Evolutionary conservation across 495 filamentous ascomycete genomes (phyloP).

Genomic region (Evernia prunastri): DNA sequence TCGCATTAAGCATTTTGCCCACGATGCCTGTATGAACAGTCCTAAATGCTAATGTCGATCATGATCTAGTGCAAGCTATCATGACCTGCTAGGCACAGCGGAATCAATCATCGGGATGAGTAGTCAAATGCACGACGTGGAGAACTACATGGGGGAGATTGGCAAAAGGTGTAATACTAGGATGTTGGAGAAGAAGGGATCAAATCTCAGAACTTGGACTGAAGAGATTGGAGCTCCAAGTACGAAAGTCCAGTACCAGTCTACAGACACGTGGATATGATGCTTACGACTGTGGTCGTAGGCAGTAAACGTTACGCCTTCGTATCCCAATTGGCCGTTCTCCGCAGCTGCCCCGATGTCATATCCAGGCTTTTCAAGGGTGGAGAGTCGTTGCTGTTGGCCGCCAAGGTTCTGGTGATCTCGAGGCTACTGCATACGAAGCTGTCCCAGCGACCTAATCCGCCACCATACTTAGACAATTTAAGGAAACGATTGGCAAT

Average conservation of each 20-base stretch:
- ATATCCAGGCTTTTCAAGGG: constrained; percentile 52
- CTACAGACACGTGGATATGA: not conserved
- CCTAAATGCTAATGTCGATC: constrained; percentile 10
- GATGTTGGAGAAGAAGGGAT: constrained; percentile 59
- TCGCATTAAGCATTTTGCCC: not conserved
- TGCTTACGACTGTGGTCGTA: constrained; percentile 25
- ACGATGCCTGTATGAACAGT: not conserved
- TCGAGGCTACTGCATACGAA: constrained; percentile 64
- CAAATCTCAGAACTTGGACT: constrained; percentile 56
- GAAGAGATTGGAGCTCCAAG: constrained; percentile 40
- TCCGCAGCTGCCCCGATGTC: constrained; percentile 51
- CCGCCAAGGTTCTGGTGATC: constrained; percentile 77
- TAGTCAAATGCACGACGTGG: constrained; percentile 63
- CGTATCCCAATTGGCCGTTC: constrained; percentile 55
- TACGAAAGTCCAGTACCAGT: constrained; percentile 25
- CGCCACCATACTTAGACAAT: constrained; percentile 52
- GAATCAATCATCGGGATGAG: constrained; percentile 90
- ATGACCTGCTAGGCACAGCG: constrained; percentile 86
- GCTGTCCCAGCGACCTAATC: constrained; percentile 46
- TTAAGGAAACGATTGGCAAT: constrained; percentile 55
- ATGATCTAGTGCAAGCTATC: constrained; percentile 71
- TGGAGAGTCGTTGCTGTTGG: constrained; percentile 54
- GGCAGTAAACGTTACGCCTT: constrained; percentile 50
- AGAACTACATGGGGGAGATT: constrained; percentile 61
- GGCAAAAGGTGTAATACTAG: constrained; percentile 71